Percentiles rank a stretch among this genome's conserved stretches.
phyloP scores from a whole-genome alignment of 2,329 filamentous ascomycete genomes.

The Colletotrichum neosansevieriae region DNA sequence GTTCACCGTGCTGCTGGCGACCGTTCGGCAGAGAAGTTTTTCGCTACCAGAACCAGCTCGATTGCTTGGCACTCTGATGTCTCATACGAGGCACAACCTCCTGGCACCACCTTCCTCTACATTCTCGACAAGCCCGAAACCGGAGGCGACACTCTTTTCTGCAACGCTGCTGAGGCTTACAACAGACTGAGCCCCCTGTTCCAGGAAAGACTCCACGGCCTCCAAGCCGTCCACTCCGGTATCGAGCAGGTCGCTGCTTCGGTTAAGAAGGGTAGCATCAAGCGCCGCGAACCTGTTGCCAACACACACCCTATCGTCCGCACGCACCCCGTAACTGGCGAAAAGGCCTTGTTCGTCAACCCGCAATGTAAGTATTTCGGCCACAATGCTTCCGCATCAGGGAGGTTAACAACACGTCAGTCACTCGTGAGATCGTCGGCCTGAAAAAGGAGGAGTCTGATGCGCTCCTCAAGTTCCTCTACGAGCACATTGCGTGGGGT shows the following conservation, averaged over 20 bases:
- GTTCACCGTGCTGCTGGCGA: conserved; percentile 72
- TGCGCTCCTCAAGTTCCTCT: conserved; percentile 36
- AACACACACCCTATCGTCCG: conserved; percentile 36
- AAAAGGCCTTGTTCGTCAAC: conserved; percentile 38
- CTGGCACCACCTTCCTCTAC: conserved; percentile 91
- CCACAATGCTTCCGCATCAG: neutral
- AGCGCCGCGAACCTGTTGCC: conserved; percentile 38
- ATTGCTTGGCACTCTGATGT: conserved; percentile 93
- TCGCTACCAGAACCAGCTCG: conserved; percentile 77
- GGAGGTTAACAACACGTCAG: neutral
- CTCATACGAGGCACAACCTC: conserved; percentile 88
- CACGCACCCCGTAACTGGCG: conserved; percentile 36
- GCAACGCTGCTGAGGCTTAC: conserved; percentile 84
- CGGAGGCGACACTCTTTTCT: conserved; percentile 89
- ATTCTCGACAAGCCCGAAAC: conserved; percentile 83
- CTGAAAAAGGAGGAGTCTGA: conserved; percentile 39
- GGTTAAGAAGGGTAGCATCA: conserved; percentile 38
- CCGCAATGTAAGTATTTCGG: conserved; percentile 34
- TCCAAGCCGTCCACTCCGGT: conserved; percentile 38
- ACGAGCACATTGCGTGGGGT: conserved; percentile 39
- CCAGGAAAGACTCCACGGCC: conserved; percentile 61
- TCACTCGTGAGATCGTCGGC: conserved; percentile 38
- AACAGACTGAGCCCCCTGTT: conserved; percentile 83
- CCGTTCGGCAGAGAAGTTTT: conserved; percentile 67
- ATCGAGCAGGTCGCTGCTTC: conserved; percentile 37